These are phyloP conservation scores for Claviceps cyperi DNA, from an alignment of 2,329 filamentous ascomycete species.

Conservation along the genomic window DNA sequence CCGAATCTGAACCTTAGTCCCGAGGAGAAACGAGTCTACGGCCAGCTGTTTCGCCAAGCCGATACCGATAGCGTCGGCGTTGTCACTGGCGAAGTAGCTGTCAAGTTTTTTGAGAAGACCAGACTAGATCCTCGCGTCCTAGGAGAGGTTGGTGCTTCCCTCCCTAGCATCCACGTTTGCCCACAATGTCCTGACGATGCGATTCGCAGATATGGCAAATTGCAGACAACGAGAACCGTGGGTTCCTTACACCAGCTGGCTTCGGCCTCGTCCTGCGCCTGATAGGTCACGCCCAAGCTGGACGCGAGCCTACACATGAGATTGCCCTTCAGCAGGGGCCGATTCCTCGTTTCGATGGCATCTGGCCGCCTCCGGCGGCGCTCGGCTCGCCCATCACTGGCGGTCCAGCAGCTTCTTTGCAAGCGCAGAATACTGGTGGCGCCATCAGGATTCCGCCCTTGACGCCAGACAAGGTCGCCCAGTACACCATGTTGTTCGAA, in stretches of 20 bases:
- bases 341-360: slow-evolving; percentile 82
- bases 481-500: slow-evolving; percentile 84
- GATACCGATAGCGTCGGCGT: slow-evolving; percentile 86
- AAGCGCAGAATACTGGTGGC: slow-evolving; percentile 46
- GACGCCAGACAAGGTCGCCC: slow-evolving; percentile 73
- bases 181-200: slow-evolving; percentile 1
- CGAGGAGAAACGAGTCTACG: slow-evolving; percentile 89
- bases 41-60: slow-evolving; percentile 82
- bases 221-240: slow-evolving; percentile 90
- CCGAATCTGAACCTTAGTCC: slow-evolving; percentile 72
- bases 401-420: slow-evolving; percentile 31
- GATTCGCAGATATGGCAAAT: slow-evolving; percentile 85
- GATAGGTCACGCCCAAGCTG: slow-evolving; percentile 89
- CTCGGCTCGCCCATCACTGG: slow-evolving; percentile 22
- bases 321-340: slow-evolving; percentile 75
- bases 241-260: slow-evolving; percentile 79
- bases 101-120: slow-evolving; percentile 97
- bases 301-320: slow-evolving; percentile 65
- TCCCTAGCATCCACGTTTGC: neutral
- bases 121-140: slow-evolving; percentile 72
- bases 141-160: slow-evolving; percentile 53
- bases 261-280: slow-evolving; percentile 87
- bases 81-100: slow-evolving; percentile 87
- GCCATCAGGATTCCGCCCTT: slow-evolving; percentile 80
- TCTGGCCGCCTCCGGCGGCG: slow-evolving; percentile 22